These are phyloP conservation scores for Penicillium psychrofluorescens DNA, from an alignment of 495 filamentous ascomycete species.

Conservation along the genomic window DNA sequence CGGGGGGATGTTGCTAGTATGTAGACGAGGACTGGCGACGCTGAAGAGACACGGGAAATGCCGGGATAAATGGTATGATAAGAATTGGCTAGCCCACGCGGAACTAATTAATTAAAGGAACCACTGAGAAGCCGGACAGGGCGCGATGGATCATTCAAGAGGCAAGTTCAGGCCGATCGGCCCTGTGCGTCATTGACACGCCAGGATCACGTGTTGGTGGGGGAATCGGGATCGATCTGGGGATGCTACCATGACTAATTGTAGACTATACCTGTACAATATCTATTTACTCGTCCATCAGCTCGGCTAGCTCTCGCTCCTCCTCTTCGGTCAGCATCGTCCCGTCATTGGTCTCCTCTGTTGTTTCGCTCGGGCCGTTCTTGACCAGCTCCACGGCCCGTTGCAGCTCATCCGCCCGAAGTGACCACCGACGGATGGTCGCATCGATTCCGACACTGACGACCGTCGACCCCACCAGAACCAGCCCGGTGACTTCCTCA, in stretches of 20 bases:
- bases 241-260: neutral
- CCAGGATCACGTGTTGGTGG: constrained; percentile 22
- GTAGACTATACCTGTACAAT: neutral
- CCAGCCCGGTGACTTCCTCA: constrained; percentile 81
- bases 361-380: constrained; percentile 40
- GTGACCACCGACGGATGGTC: constrained; percentile 75
- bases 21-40: too few species aligned
- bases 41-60: too few species aligned
- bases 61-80: too few species aligned
- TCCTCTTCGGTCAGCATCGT: constrained; percentile 68
- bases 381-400: constrained; percentile 51
- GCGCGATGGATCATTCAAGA: too few species aligned
- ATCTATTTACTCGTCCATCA: constrained; percentile 57
- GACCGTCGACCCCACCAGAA: constrained; percentile 53
- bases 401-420: constrained; percentile 58
- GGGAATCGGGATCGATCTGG: too few species aligned
- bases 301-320: constrained; percentile 76
- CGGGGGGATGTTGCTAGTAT: too few species aligned
- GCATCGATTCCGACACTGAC: constrained; percentile 84
- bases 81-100: constrained; percentile 3
- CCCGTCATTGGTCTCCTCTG: constrained; percentile 38
- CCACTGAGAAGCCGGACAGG: too few species aligned
- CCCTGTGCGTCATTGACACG: constrained; percentile 33
- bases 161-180: constrained; percentile 23
- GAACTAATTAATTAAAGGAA: neutral